Percentiles rank a stretch among this genome's conserved stretches.
These are phyloP conservation scores for Hericium coralloides DNA, from an alignment of 768 basidiomycete species.

Conservation along the genomic window DNA sequence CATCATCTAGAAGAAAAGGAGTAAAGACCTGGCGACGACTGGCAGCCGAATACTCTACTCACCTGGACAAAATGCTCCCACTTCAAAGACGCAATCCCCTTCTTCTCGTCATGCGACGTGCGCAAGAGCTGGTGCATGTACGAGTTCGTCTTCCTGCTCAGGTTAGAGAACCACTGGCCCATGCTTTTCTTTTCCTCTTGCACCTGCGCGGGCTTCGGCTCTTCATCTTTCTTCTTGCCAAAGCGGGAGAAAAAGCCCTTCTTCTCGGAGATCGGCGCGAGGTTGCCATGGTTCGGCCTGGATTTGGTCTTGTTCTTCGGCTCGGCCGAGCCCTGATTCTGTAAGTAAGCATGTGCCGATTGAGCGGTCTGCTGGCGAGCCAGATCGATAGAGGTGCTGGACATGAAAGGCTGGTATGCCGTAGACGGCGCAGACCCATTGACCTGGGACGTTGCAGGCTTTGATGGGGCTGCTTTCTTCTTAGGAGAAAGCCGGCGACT, in stretches of 20 bases:
- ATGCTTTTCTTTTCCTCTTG: slow-evolving; percentile 27
- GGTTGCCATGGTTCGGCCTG: slow-evolving; percentile 47
- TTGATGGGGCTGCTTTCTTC: not conserved
- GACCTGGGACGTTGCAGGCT: slow-evolving; percentile 1
- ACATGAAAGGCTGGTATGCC: slow-evolving; percentile 21
- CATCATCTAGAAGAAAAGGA: slow-evolving; percentile 18
- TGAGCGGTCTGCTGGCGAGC: slow-evolving; percentile 48
- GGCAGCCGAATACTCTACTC: not conserved
- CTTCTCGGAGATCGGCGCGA: slow-evolving; percentile 36
- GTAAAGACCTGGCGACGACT: not conserved
- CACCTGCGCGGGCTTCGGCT: slow-evolving; percentile 25
- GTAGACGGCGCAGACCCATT: slow-evolving; percentile 14
- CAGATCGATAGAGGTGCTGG: slow-evolving; percentile 32
- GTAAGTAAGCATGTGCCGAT: slow-evolving; percentile 63
- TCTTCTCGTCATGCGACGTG: slow-evolving; percentile 14
- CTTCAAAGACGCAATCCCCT: slow-evolving; percentile 19
- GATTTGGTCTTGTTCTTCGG: slow-evolving; percentile 65
- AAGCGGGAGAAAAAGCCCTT: slow-evolving; percentile 47
- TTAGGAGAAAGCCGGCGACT: not conserved
- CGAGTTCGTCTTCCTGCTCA: slow-evolving; percentile 14
- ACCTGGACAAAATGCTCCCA: slow-evolving; percentile 27
- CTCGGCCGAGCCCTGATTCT: slow-evolving; percentile 35
- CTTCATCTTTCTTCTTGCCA: slow-evolving; percentile 29
- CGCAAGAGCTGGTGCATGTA: slow-evolving; percentile 16
- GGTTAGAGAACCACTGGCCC: slow-evolving; percentile 9